phyloP scores from a whole-genome alignment of 441 rosid species.

The Populus hybrid region DNA sequence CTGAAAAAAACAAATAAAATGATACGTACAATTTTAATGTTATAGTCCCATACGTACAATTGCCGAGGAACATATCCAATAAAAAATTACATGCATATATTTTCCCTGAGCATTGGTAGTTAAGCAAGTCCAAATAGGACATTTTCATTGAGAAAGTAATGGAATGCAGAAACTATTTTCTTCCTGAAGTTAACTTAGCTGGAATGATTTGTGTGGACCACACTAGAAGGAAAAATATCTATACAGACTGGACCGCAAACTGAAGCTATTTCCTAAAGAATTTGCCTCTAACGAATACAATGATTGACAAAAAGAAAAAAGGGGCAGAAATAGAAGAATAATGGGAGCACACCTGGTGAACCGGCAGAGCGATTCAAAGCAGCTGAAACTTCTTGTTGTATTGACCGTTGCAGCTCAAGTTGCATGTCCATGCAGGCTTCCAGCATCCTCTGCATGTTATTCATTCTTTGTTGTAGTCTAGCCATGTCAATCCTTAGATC shows the following conservation, averaged over 20 bases:
- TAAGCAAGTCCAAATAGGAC: not conserved
- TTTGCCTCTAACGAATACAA: not conserved
- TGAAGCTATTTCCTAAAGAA: not conserved
- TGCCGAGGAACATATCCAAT: not conserved
- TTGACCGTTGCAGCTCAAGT: constrained; percentile 86
- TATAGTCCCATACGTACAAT: not conserved
- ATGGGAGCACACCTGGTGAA: constrained; percentile 46
- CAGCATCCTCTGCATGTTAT: constrained; percentile 81
- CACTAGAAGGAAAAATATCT: not conserved
- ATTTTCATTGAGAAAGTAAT: not conserved
- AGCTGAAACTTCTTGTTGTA: constrained; percentile 87
- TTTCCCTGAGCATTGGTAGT: not conserved
- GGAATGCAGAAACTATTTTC: not conserved
- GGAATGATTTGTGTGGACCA: not conserved
- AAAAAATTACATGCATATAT: not conserved
- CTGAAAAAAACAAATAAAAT: constrained; percentile 10
- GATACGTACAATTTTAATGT: too few relatives aligned
- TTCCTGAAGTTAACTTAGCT: not conserved
- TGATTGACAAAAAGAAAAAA: not conserved
- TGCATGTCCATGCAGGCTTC: constrained; percentile 99
- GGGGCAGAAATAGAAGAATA: not conserved
- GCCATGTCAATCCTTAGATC: constrained; percentile 92
- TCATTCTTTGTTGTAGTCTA: constrained; percentile 91
- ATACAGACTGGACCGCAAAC: not conserved
- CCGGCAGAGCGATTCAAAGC: constrained; percentile 68